phyloP scores from a whole-genome alignment of 129 eudicot genomes.

The Calendula officinalis region DNA sequence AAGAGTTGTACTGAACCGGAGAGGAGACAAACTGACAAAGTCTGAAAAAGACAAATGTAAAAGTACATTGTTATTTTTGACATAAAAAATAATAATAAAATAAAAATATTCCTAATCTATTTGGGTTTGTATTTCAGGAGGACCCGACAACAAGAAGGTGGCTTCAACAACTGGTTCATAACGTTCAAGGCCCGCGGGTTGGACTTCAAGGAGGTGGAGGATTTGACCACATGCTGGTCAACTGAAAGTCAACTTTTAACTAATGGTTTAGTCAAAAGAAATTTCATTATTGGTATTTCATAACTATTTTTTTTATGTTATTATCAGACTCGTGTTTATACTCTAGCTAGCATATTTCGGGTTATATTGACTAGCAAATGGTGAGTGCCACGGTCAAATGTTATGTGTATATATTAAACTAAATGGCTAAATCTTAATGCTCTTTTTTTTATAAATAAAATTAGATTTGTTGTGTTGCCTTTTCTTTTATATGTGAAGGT shows the following conservation, averaged over 20 bases:
- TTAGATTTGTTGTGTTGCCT: neutral
- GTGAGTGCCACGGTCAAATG: neutral
- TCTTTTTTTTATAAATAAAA: neutral
- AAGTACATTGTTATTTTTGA: no score
- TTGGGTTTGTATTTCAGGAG: slow-evolving; percentile 49
- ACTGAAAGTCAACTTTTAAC: slow-evolving; percentile 23
- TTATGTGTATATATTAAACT: slow-evolving; percentile 27
- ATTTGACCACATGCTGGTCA: slow-evolving; percentile 76
- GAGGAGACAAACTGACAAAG: no score
- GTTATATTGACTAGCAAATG: slow-evolving; percentile 11
- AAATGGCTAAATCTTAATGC: slow-evolving; percentile 8
- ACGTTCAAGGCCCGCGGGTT: slow-evolving; percentile 71
- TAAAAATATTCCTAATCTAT: neutral
- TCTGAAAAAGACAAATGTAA: no score
- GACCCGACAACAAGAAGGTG: slow-evolving; percentile 76
- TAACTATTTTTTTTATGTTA: slow-evolving; percentile 3
- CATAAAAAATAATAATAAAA: no score
- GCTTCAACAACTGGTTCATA: slow-evolving; percentile 78
- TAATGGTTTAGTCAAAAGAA: slow-evolving; percentile 10
- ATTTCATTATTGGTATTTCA: neutral
- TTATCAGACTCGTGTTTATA: slow-evolving; percentile 21
- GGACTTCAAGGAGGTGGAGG: slow-evolving; percentile 69
- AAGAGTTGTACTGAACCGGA: no score
- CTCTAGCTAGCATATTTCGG: neutral
- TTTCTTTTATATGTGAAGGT: neutral